Percentiles rank a stretch among this genome's conserved stretches.
These are phyloP conservation scores for Prillingera fragicola DNA, from an alignment of 1,284 basidiomycete species.

Conservation along the genomic window DNA sequence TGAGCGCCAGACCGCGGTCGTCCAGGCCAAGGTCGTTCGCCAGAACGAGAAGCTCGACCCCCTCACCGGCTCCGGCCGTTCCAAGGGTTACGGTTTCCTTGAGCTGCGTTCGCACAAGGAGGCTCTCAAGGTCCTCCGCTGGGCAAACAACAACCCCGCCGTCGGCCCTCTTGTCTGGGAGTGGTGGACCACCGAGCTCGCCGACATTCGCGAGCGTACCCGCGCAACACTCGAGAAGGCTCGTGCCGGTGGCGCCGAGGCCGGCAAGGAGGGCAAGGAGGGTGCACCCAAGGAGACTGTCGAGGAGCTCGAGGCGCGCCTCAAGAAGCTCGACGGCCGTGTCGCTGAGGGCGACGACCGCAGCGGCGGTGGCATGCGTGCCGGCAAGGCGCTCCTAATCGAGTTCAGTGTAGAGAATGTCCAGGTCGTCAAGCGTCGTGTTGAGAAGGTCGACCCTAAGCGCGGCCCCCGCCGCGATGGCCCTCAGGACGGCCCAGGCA, in stretches of 20 bases:
- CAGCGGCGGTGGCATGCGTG: slow-evolving; percentile 42
- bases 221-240: slow-evolving; percentile 50
- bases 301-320: slow-evolving; percentile 44
- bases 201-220: slow-evolving; percentile 58
- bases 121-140: slow-evolving; percentile 82
- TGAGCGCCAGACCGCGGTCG: slow-evolving; percentile 57
- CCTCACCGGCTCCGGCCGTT: slow-evolving; percentile 75
- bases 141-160: slow-evolving; percentile 82
- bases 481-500: slow-evolving; percentile 7
- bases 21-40: slow-evolving; percentile 84
- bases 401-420: slow-evolving; percentile 94
- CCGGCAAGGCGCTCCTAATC: slow-evolving; percentile 66
- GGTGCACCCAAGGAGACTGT: too few species aligned
- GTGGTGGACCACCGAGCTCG: slow-evolving; percentile 80
- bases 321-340: slow-evolving; percentile 49
- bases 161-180: slow-evolving; percentile 61
- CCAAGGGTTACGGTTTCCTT: slow-evolving; percentile 92
- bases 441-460: slow-evolving; percentile 35
- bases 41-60: slow-evolving; percentile 75
- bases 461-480: slow-evolving; percentile 10
- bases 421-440: slow-evolving; percentile 57
- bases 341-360: slow-evolving; percentile 38
- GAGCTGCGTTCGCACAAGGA: slow-evolving; percentile 84
- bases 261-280: slow-evolving; percentile 19
- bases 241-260: slow-evolving; percentile 4